Percentiles rank a stretch among this genome's conserved stretches.
These are phyloP conservation scores for Psilocybe cyanescens DNA, from an alignment of 768 basidiomycete genomes.

Conservation along the genomic window DNA sequence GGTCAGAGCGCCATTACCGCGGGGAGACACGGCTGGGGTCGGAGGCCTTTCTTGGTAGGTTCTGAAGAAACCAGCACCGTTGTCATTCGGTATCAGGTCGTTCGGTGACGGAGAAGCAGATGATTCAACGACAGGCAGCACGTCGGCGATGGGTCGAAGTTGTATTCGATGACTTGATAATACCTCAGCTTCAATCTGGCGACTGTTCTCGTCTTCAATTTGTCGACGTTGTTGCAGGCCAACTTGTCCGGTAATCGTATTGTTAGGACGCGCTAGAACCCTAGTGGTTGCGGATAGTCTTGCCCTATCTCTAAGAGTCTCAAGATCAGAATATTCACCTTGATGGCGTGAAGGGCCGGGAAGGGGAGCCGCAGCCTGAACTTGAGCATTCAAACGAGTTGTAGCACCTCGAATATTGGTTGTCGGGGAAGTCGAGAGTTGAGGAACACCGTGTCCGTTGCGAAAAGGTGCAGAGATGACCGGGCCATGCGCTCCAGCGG, in stretches of 20 bases:
- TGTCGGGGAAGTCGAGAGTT: constrained; percentile 26
- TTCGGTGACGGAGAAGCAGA: constrained; percentile 63
- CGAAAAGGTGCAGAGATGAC: background rate
- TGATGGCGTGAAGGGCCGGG: constrained; percentile 39
- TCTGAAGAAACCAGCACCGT: constrained; percentile 62
- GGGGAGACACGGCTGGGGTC: constrained; percentile 34
- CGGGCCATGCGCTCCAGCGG: too few species aligned
- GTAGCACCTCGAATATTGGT: constrained; percentile 37
- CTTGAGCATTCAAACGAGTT: constrained; percentile 39
- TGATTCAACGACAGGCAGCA: constrained; percentile 65
- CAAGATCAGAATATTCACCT: background rate
- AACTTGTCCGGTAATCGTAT: background rate
- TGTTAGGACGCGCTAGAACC: background rate
- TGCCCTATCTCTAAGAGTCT: background rate
- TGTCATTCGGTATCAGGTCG: constrained; percentile 62
- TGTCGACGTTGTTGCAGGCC: background rate
- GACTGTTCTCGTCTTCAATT: background rate
- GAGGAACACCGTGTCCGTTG: constrained; percentile 18
- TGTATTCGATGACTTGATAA: constrained; percentile 33
- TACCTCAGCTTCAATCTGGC: background rate
- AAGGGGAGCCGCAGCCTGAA: constrained; percentile 32
- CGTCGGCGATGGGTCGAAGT: constrained; percentile 41
- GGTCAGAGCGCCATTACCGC: constrained; percentile 61
- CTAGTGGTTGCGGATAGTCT: background rate
- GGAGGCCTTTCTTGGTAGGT: constrained; percentile 50